Evolutionary conservation across 345 rosid species (phyloP), one percentile per base, ranked within the genome.

Genomic region (Hibiscus mutabilis): DNA sequence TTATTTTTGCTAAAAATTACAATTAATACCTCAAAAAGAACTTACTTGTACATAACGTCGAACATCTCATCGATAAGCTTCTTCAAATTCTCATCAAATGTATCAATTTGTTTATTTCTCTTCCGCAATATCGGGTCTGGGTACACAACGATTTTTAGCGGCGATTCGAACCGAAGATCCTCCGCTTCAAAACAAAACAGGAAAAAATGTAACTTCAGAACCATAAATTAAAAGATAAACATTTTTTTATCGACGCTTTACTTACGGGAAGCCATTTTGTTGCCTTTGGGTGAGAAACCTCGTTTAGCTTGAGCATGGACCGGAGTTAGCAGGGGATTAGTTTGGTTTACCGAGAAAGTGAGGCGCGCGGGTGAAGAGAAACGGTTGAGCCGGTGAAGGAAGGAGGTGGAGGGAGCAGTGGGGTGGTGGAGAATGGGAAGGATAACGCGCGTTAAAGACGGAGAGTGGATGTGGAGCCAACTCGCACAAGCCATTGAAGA

Each of bases 41-140:
- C 97, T 86, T 75, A 95, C 99, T 88, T 95, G 78, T 95, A 92
- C 99, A 95, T 95, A 66, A 95, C 79, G 76, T 88, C 88, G 74
- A 95, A 90, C 98, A 92, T 95, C 74, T 89, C 96, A 74, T 86
- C 84, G 21, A 82, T 97, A 72, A 95, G 70, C 52, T 87, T 86
- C 89, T 76, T 90, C 84, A 95, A 79, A 78, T 85, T 86, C 61
- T 92, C 91, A 66, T 87, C 97, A 63, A 92, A 95, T 15, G 84
- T 76, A 68, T 70, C 82, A 74, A 95, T 86, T 72, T 83, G 81
- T 82, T 88, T 95, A 85, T 84, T 89, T 69, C 79, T 90, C 74
- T 88, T 88, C 58, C 97, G 80, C 83, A 95, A 58, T 73, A 77
- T 70, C 4, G 97, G 97, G 79, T 92, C 90, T 37, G 99, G 99